phyloP scores from a whole-genome alignment of 2,329 filamentous ascomycete species.

The Aspergillus persii region DNA sequence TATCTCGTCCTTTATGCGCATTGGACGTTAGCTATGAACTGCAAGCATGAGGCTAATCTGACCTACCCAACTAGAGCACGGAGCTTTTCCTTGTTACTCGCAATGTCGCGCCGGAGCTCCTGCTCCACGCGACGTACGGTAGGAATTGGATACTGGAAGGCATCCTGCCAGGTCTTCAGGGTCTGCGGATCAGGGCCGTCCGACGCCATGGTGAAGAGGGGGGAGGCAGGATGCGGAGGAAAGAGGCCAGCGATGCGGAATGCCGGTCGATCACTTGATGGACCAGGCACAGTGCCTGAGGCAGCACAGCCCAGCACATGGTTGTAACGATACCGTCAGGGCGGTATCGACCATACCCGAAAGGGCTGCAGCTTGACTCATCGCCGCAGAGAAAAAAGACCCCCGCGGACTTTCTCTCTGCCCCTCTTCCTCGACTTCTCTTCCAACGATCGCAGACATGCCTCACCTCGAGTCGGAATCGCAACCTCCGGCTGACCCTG shows the following conservation, averaged over 20 bases:
- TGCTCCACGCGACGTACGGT: constrained; percentile 62
- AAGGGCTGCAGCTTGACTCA: constrained; percentile 13
- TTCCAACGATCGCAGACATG: constrained; percentile 18
- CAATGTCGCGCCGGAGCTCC: constrained; percentile 61
- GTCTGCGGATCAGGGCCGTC: constrained; percentile 57
- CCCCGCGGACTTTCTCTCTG: background rate
- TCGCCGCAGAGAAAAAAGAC: constrained; percentile 8
- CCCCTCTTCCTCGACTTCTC: background rate
- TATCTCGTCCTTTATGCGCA: constrained; percentile 60
- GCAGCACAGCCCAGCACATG: constrained; percentile 10
- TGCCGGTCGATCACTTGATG: background rate
- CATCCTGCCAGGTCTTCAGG: constrained; percentile 64
- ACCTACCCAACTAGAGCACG: constrained; percentile 63
- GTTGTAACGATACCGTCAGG: constrained; percentile 2
- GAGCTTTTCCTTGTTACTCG: constrained; percentile 64
- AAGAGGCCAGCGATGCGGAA: constrained; percentile 8
- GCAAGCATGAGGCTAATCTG: background rate
- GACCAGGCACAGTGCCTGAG: constrained; percentile 18
- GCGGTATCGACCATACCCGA: constrained; percentile 9
- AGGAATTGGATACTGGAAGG: constrained; percentile 64
- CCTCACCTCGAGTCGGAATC: constrained; percentile 28
- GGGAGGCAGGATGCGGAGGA: constrained; percentile 8
- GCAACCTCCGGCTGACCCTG: constrained; percentile 10
- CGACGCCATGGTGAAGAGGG: constrained; percentile 46
- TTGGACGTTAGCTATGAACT: constrained; percentile 9